Evolutionary conservation across 2,329 filamentous ascomycete species (phyloP), one percentile per base, ranked within the genome.

Genomic region (Scytalidium sp.): DNA sequence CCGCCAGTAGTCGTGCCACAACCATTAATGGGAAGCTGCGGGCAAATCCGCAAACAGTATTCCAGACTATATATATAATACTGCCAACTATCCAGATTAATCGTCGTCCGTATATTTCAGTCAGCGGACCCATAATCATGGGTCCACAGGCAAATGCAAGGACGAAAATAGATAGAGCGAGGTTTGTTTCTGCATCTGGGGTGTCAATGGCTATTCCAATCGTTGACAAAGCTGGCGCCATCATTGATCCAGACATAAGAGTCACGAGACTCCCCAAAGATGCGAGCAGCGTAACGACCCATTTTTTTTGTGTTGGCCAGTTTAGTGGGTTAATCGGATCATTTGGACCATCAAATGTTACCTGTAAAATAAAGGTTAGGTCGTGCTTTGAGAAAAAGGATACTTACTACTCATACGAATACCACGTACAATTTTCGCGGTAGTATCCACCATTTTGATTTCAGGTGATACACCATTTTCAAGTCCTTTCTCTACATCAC

Each of bases 191-290:
- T 64, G 25, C 70, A 65, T 55, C 67, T 1, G 66, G 62, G 39
- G 83, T 78, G 46, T 73, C 51, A 21, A 85, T 69, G 19, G 83
- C 79, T 1, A 59, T 56, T n/a, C 73, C 71, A 40, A 85, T 79
- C 3, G 68, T 62, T 5, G 64, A 60, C 40, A 85, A 64, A 5
- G 68, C 70, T 1, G 75, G 75, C 0, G 76, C 76, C 9, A 79
- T 72, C 66, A 80, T 77, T 2, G 74, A 75, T 3, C 73, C 75
- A 1, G 75, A 70, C 60, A 78, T 67, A 54, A 77, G 74, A 19
- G 71, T 70, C 27, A 72, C 73, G 57, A 78, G 75, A 15, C 72
- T 72, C 0, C 69, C 71, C 3, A 69, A 67, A 0, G 74, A 76
- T 0, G 76, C 63, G 1, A 75, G 67, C 46, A 70, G 61, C 1